These are phyloP conservation scores for Fusarium globosum DNA, from an alignment of 2,329 filamentous ascomycete genomes.

Conservation along the genomic window DNA sequence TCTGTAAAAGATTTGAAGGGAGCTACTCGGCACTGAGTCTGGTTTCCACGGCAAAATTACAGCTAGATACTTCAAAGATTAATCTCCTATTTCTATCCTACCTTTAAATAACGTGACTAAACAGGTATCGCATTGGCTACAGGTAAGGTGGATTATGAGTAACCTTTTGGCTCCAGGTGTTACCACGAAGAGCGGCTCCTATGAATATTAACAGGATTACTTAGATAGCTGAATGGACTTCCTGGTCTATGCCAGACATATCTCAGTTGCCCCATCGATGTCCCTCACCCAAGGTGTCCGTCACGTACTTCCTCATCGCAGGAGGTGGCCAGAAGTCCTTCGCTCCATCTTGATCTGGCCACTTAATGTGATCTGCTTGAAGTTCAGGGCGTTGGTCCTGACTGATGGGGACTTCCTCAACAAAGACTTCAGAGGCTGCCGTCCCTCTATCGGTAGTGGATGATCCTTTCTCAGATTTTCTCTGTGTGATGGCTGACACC, in stretches of 20 bases:
- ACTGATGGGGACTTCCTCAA: neutral
- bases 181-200: neutral
- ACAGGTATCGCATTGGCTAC: neutral
- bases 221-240: neutral
- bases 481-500: neutral
- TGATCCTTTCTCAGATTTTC: neutral
- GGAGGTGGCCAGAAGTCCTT: neutral
- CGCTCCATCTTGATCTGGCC: neutral
- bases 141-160: neutral
- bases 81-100: neutral
- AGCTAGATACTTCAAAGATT: neutral
- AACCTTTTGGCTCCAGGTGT: neutral
- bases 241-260: neutral
- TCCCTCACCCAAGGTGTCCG: neutral
- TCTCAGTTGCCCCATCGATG: neutral
- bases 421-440: neutral
- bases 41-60: too few relatives aligned
- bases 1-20: neutral
- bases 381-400: neutral
- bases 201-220: neutral
- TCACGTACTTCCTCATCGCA: neutral
- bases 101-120: neutral
- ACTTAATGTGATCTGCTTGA: neutral
- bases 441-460: fast-evolving
- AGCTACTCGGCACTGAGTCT: neutral